Conservation (phyloP, 1,284 basidiomycete genomes). For the Leccinum cinnamomeum region DNA sequence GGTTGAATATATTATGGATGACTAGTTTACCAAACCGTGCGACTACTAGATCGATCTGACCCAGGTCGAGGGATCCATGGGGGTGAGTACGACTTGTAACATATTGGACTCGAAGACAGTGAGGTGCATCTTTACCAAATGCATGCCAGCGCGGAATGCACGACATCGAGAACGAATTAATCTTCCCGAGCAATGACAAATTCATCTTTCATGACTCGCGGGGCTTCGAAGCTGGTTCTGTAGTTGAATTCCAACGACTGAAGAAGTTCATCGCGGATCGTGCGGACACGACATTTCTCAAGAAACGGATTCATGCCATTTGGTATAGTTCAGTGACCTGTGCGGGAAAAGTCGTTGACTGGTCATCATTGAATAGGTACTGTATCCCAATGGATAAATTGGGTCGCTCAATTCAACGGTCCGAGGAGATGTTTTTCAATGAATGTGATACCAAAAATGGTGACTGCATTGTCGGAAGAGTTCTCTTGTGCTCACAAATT, state of each 20-base stretch:
- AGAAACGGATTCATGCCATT: too few relatives aligned
- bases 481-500: neutral
- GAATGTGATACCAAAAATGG: neutral
- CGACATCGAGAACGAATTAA: neutral
- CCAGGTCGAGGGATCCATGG: too few relatives aligned
- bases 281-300: too few relatives aligned
- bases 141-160: neutral
- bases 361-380: neutral
- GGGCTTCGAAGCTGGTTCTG: too few relatives aligned
- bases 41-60: neutral
- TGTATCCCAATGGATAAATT: neutral
- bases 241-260: too few relatives aligned
- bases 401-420: neutral
- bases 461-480: neutral
- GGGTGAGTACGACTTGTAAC: too few relatives aligned
- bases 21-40: too few relatives aligned
- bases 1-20: too few relatives aligned
- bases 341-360: neutral
- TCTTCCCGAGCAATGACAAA: too few relatives aligned
- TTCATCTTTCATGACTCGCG: too few relatives aligned
- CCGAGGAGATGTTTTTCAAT: neutral
- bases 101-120: neutral
- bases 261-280: too few relatives aligned
- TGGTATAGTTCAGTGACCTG: neutral
- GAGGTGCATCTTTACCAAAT: neutral